phyloP scores from a whole-genome alignment of 2,329 filamentous ascomycete species.

The Monosporascus sp. region DNA sequence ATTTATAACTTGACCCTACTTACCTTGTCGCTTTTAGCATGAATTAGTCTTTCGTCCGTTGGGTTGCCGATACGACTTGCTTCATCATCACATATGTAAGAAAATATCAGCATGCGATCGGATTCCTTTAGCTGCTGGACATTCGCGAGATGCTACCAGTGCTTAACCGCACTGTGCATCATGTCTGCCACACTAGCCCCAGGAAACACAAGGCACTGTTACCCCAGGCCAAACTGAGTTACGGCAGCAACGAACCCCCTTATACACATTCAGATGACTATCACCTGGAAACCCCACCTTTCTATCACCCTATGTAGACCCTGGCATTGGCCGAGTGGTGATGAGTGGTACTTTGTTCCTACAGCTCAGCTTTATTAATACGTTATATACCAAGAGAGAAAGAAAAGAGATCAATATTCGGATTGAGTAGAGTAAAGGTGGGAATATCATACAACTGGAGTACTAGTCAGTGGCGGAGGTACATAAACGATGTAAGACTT shows the following conservation, averaged over 20 bases:
- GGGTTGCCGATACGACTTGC: no score
- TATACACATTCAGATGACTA: not conserved
- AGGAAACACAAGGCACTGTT: not conserved
- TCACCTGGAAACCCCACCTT: not conserved
- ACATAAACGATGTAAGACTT: no score
- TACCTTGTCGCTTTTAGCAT: no score
- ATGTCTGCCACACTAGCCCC: not conserved
- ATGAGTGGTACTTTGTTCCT: not conserved
- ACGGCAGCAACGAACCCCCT: not conserved
- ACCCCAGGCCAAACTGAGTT: not conserved
- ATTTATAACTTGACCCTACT: no score
- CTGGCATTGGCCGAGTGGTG: not conserved
- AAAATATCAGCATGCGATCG: no score
- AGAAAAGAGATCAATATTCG: not conserved
- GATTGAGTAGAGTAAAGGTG: no score
- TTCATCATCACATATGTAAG: no score
- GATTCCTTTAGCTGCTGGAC: no score
- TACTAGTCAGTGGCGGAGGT: no score
- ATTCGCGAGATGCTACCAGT: no score
- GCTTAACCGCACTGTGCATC: not conserved
- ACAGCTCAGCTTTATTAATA: not conserved
- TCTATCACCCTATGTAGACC: not conserved
- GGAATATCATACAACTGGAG: no score
- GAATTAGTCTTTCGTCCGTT: no score
- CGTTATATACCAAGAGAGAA: not conserved